Evolutionary conservation across 768 basidiomycete genomes (phyloP), one percentile per base, ranked within the genome.

Genomic region (Hirschioporus abietinus): DNA sequence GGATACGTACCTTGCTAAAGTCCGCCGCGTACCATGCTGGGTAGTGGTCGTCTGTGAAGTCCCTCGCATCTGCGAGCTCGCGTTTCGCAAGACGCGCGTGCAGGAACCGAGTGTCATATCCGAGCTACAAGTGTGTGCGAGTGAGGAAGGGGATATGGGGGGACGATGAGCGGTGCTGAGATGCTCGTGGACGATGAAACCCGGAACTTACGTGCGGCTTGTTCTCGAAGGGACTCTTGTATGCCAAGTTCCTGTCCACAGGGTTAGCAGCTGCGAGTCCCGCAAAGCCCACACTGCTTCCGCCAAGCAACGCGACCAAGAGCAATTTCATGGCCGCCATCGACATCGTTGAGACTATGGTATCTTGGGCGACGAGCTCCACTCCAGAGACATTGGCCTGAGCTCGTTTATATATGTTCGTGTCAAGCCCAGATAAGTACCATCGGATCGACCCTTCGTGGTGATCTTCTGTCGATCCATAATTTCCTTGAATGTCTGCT

Each of bases 21-120:
- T 84, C 81, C 15, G 75, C 75, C 6, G 81, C 81, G 63, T 82
- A 83, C 70, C 83, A 85, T 9, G 81, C 80, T 0, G 81, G 79
- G 70, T 85, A 85, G 66, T 80, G 80, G n/a, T 79, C 76, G 70
- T 85, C 83, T 18, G 71, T 73, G 70, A 84, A 84, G 1, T 25
- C 52, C n/a, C 15, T 6, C 6, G 71, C 75, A 10, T 52, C 42
- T 1, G 20, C 15, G 3, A 71, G 72, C 66, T 82, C 81, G 35
- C 82, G 73, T 52, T 78, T 76, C 34, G 70, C 68, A 69, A 79
- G 78, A n/a, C 78, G 78, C 20, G 74, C 71, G 60, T 81, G 75
- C 34, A 83, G 73, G 7, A 71, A 69, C 0, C 70, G 68, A 24
- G 78, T 82, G 67, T 83, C 73, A 59, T 77, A 75, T 17, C 76